phyloP scores from a whole-genome alignment of 352 stramenopile genomes.

The Globisporangium cederbergense region DNA sequence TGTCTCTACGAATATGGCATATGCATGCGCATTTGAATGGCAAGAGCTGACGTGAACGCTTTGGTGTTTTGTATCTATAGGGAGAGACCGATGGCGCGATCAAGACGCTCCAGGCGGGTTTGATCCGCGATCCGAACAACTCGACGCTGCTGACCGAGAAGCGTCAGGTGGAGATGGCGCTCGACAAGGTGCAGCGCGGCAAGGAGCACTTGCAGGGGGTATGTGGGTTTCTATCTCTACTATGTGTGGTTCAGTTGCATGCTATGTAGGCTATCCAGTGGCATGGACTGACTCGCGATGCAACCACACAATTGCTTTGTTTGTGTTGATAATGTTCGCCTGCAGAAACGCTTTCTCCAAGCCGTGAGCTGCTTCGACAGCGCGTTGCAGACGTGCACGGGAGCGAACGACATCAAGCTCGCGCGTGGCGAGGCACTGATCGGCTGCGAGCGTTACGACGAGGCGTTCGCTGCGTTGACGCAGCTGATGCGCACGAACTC shows the following conservation, averaged over 20 bases:
- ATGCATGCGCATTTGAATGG: slow-evolving; percentile 1
- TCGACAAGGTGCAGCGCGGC: slow-evolving; percentile 73
- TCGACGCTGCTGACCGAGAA: slow-evolving; percentile 70
- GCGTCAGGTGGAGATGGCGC: slow-evolving; percentile 73
- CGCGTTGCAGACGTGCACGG: slow-evolving; percentile 62
- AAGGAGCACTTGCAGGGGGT: slow-evolving; percentile 68
- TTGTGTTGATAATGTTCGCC: neutral
- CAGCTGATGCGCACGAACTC: slow-evolving; percentile 84
- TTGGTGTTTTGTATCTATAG: slow-evolving; percentile 20
- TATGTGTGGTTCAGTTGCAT: neutral
- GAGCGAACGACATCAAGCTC: slow-evolving; percentile 69
- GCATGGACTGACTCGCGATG: slow-evolving; percentile 1
- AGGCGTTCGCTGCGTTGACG: slow-evolving; percentile 78
- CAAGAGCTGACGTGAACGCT: neutral
- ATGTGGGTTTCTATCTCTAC: slow-evolving; percentile 12
- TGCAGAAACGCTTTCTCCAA: slow-evolving; percentile 61
- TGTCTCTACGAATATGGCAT: neutral
- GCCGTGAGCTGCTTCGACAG: slow-evolving; percentile 71
- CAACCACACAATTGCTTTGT: neutral
- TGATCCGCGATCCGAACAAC: slow-evolving; percentile 80
- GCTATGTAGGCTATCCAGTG: neutral
- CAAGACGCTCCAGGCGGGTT: slow-evolving; percentile 72
- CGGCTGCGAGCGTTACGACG: slow-evolving; percentile 74
- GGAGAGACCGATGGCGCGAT: slow-evolving; percentile 64
- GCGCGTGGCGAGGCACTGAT: slow-evolving; percentile 70